Base-by-base conservation (phyloP, 805 yeast species). In the Candida rishiriensis region DNA sequence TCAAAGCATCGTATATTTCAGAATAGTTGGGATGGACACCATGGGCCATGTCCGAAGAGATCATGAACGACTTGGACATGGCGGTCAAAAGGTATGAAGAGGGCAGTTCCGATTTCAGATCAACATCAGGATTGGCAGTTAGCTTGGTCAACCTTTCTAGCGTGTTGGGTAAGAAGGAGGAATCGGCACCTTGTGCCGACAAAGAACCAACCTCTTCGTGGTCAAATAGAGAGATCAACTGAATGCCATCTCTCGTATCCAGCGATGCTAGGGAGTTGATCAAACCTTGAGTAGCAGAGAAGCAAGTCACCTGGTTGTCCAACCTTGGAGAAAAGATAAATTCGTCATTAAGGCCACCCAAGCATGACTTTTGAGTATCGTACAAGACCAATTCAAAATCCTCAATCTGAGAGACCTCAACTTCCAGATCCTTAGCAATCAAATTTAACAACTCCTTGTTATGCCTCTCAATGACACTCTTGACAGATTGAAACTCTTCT, bases 1-100 rank as follows among this genome's bases (percentile, higher is more conserved):
- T 95, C 48, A 76, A 70, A 17, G 78, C 61, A 61, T 93, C 98
- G 65, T 93, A 85, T 54, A 78, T 78, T 42, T 74, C 76, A 4
- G 78, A 68, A 63, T 91, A 91, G 65, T 91, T 91, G 46, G 99
- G 99, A 64, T 91, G 97, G 33, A 91, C 85, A 29, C 96, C 98
- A 61, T 91, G 99, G 1, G 98, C 96, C 81, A 89, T 93, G 63
- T 91, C 99, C 0, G 96, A 87, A 0, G 97, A 90, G 37, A 93
- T 64, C 54, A 91, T 75, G 64, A 93, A 90, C 1, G 97, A 88
- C 61, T 83, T 83, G 9, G 90, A 74, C 67, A 81, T 73, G 1
- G 84, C 63, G 51, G 81, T 78, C 45, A 76, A 66, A 47, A 78
- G 72, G 35, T 64, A 64, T 0, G 79, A 66, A 4, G 61, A 51